Base-by-base conservation (phyloP, 345 rosid genomes). In the Anacardium occidentale region DNA sequence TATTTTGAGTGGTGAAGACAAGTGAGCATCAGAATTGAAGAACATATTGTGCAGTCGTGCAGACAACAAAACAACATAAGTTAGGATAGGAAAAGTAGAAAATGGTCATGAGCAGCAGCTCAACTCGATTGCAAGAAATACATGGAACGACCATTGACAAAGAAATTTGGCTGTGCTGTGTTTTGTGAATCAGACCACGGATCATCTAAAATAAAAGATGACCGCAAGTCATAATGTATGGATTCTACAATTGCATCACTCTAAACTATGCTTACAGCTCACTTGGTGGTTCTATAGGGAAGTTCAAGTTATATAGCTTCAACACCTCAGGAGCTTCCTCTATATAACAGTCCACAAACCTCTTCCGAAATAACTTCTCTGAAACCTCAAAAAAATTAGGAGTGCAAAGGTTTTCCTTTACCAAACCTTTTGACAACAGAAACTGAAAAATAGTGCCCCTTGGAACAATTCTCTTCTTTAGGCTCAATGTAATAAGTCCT, bases 391-490 rank as follows among this genome's bases (percentile, higher is more conserved):
- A 54, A n/a, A 21, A 7, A 5, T 21, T 0, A 17, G 11, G 5
- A 3, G 52, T 1, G 40, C 2, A 17, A 17, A 10, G 1, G 17
- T 6, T 15, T 15, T 44, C 26, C 53, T 64, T 18, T 10, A 54
- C 8, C 69, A 64, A 72, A 64, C 55, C 63, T 53, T 73, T 64
- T 5, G 63, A 53, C 50, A 63, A 14, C 20, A 73, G 18, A 40
- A 15, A 21, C 12, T 53, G 64, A 13, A 64, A 37, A 2, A 73
- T 55, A 1, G 69, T 44, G 25, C 5, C 48, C 37, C 70, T 63
- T 10, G 76, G 76, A 54, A 64, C 25, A 40, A 73, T 8, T 6
- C 68, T 74, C 60, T 64, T 74, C 29, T 69, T 60, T 40, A 74
- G 22, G 70, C 81, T 57, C 13, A 58, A 18, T 10, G 10, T 3